phyloP scores from a whole-genome alignment of 257 asterid genomes.

The Penstemon eatonii region DNA sequence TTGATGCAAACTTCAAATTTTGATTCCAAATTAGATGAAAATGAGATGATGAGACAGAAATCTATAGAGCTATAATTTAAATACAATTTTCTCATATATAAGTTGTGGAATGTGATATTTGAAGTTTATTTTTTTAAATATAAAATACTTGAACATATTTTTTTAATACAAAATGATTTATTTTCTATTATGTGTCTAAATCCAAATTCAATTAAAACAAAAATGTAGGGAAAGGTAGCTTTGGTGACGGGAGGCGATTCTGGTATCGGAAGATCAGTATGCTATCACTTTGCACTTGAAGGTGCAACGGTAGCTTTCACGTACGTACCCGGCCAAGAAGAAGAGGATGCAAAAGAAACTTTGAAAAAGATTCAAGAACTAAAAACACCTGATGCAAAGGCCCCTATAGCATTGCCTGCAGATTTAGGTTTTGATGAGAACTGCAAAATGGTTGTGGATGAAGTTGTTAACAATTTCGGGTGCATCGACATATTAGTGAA shows the following conservation, averaged over 20 bases:
- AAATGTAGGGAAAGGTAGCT: conserved; percentile 49
- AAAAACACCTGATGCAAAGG: conserved; percentile 40
- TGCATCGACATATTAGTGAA: conserved; percentile 51
- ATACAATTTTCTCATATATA: too few species aligned
- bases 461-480: conserved; percentile 41
- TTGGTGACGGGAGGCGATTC: conserved; percentile 60
- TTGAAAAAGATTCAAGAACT: conserved; percentile 36
- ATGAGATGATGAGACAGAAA: too few species aligned
- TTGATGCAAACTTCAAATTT: too few species aligned
- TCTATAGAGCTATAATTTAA: too few species aligned
- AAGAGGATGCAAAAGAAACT: conserved; percentile 52
- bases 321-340: conserved; percentile 43
- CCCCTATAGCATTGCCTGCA: conserved; percentile 45
- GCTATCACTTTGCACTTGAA: conserved; percentile 47
- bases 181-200: too few species aligned
- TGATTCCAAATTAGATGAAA: too few species aligned
- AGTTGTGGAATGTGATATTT: too few species aligned
- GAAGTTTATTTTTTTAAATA: too few species aligned
- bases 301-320: conserved; percentile 66
- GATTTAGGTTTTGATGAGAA: conserved; percentile 57
- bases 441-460: conserved; percentile 49
- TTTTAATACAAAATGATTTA: too few species aligned
- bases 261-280: conserved; percentile 57
- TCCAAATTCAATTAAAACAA: background rate
- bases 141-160: too few species aligned